Percentiles rank a stretch among this genome's conserved stretches.
Evolutionary conservation across 352 stramenopile genomes (phyloP).

Genomic region (Bremia lactucae): DNA sequence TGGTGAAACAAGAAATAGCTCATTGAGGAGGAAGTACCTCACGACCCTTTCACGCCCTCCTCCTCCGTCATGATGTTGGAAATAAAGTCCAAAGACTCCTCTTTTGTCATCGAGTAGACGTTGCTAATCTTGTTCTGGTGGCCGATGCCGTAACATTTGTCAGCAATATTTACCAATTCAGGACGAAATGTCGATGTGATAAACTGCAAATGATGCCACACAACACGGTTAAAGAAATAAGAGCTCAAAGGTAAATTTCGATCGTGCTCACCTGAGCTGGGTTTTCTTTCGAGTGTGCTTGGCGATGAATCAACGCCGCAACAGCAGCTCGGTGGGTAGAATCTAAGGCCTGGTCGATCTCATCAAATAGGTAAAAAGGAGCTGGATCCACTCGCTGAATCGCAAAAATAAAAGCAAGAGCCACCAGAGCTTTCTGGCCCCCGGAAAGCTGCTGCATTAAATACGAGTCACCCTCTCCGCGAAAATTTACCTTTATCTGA

Average conservation of each 20-base stretch:
- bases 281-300: slow-evolving; percentile 91
- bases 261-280: slow-evolving; percentile 85
- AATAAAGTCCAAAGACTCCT: slow-evolving; percentile 97
- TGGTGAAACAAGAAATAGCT: slow-evolving; percentile 4
- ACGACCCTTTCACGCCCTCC: slow-evolving; percentile 45
- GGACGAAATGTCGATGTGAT: slow-evolving; percentile 99
- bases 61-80: slow-evolving; percentile 85
- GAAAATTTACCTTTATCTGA: slow-evolving; percentile 98
- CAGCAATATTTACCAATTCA: slow-evolving; percentile 95
- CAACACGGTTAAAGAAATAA: slow-evolving; percentile 1
- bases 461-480: slow-evolving; percentile 91
- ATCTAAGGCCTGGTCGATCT: slow-evolving; percentile 99
- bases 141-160: slow-evolving; percentile 96
- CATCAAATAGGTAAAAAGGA: slow-evolving; percentile 99
- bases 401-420: slow-evolving; percentile 99
- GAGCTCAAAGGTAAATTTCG: not conserved
- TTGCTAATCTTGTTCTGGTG: slow-evolving; percentile 98
- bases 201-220: slow-evolving; percentile 39
- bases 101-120: slow-evolving; percentile 90
- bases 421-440: slow-evolving; percentile 98
- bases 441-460: slow-evolving; percentile 98
- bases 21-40: slow-evolving; percentile 3
- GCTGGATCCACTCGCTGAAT: slow-evolving; percentile 98
- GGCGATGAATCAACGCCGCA: slow-evolving; percentile 92
- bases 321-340: slow-evolving; percentile 95